Evolutionary conservation across 768 basidiomycete genomes (phyloP).

Genomic region (Pleurotus citrinopileatus): DNA sequence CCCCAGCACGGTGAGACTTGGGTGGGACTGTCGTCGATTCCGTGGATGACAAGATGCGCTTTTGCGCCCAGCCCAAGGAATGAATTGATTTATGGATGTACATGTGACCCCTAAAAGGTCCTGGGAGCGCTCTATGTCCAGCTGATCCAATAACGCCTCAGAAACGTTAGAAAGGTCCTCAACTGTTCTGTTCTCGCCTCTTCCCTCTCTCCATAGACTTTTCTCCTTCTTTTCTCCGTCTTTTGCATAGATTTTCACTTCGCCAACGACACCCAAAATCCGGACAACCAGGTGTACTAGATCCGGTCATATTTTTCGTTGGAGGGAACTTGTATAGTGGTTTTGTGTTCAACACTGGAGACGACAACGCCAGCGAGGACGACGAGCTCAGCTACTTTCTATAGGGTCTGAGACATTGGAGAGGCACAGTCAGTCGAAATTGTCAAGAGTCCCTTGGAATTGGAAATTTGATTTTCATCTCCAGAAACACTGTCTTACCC

Average conservation of each 20-base stretch:
- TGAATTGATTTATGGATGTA: constrained; percentile 7
- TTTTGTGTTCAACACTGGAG: background rate
- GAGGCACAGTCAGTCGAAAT: background rate
- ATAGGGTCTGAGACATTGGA: constrained; percentile 8
- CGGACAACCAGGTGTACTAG: background rate
- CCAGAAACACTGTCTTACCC: constrained; percentile 7
- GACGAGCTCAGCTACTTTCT: background rate
- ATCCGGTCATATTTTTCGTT: background rate
- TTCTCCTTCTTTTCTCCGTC: constrained; percentile 11
- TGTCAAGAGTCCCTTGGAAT: background rate
- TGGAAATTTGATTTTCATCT: constrained; percentile 11
- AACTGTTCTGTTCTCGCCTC: constrained; percentile 16
- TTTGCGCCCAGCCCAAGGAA: no score
- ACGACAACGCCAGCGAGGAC: background rate
- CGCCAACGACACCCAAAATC: constrained; percentile 8
- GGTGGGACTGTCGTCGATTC: background rate
- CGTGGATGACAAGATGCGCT: no score
- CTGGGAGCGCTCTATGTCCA: constrained; percentile 14
- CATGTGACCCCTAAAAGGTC: constrained; percentile 28
- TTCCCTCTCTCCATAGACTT: constrained; percentile 17
- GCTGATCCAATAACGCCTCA: no score
- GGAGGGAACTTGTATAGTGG: background rate
- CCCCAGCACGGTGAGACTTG: no score
- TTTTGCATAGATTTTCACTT: constrained; percentile 17
- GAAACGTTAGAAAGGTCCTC: constrained; percentile 21